Base-by-base conservation (phyloP, 2,329 filamentous ascomycete species). In the Penicillium sp. region DNA sequence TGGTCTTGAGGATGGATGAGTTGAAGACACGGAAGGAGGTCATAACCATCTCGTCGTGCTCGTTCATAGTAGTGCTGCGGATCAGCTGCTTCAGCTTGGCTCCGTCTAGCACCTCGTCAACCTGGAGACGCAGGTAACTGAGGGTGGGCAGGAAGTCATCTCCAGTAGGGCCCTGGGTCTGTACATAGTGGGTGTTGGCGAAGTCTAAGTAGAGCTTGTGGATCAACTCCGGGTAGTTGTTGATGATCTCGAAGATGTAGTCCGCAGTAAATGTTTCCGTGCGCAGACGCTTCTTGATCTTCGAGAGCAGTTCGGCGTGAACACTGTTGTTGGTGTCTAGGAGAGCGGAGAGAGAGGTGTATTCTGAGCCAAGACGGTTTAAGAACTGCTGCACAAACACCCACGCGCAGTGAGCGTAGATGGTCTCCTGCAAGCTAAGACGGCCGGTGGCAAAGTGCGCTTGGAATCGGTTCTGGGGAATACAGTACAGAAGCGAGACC, bases 31-130 rank as follows among this genome's bases (percentile, higher is more conserved):
- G 87, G 85, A 99, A 98, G 16, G 93, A 91, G 43, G 87, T 91
- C 91, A 99, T 96, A 66, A 99, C 95, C 88, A 97, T 96, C 73
- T 93, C 89, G 71, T 99, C 92, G 77, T 99, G 93, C 79, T 99
- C 93, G 70, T 96, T 98, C 58, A 83, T 84, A 19, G 91, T 88
- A n/a, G 88, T 90, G 71, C 86, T 88, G 59, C 88, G 84, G 70
- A 96, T 95, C 64, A 88, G 81, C 50, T 90, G 86, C 75, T 90
- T 88, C 39, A 96, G 82, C 69, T 86, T 84, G 21, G 80, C 81
- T 64, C 95, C 89, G 9, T 87, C 89, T 24, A 96, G 78, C n/a
- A 95, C 87, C 72, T 92, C 83, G 64, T 88, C 86, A 35, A 88
- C 80, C 70, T 87, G 82, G 50, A 89, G 76, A 57, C 87, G 84